Evolutionary conservation across 306 rosid genomes (phyloP), one percentile per base, ranked within the genome.

Genomic region (Ormosia emarginata): DNA sequence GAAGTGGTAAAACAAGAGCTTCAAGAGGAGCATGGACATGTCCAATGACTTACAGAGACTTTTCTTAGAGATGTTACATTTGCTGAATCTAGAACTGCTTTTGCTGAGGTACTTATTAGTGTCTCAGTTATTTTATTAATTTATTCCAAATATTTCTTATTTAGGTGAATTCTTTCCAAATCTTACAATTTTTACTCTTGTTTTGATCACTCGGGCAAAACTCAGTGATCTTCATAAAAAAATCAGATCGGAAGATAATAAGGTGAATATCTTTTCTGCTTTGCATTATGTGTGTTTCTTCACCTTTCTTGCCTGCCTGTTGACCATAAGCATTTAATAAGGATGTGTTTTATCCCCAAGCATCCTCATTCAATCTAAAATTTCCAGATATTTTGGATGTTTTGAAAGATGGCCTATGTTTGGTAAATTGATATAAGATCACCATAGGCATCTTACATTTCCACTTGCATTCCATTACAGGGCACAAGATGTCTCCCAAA

Each of bases 21-120:
- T 41, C 49, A 81, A 47, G 59, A 44, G 40, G 77, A 81, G 62
- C 36, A 63, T 3, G 59, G 65, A 72, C 55, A 24, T 56, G n/a
- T 29, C 17, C 49, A 9, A 55, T 67, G 24, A 53, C 73, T 81
- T 11, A 72, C 36, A 64, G 81, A 67, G 34, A 47, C 72, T 46
- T 77, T 65, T 66, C 71, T 1, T 18, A 78, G 78, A 59, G 83
- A 81, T 53, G 61, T 79, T 68, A 7, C 47, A 36, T 2, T 55
- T 36, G 53, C 72, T 30, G 63, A 82, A 79, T 68, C 89, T 74
- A 86, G 86, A 79, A 82, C 86, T 36, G 9, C 34, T 15, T 33
- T 53, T 29, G 86, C 84, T 69, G 86, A 82, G 89, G 86, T 86
- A 85, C 15, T 36, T 64, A 34, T 10, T 72, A 11, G 36, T 34